Conservation (phyloP, 108 stramenopile species). For the Aurantiochytrium sp. region DNA sequence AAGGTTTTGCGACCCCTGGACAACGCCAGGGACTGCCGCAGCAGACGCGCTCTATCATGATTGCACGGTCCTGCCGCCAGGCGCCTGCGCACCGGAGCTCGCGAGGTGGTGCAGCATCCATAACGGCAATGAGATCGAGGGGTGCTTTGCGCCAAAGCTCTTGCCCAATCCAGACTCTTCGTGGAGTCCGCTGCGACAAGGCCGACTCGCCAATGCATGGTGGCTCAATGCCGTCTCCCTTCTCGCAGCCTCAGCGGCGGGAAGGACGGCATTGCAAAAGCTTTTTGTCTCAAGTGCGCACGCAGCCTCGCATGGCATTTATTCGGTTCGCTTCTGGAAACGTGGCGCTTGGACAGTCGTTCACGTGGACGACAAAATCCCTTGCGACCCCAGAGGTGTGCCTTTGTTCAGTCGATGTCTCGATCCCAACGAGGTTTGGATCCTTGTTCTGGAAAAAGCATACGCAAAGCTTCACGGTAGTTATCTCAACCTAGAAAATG, state of each 20-base stretch:
- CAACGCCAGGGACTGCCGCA: background rate
- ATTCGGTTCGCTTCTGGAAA: background rate
- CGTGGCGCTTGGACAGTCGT: background rate
- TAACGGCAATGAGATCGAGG: background rate
- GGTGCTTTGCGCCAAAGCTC: background rate
- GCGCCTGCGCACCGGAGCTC: background rate
- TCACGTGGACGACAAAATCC: background rate
- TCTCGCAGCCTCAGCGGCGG: background rate
- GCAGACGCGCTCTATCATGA: background rate
- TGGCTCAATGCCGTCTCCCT: background rate
- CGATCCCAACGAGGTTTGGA: conserved; percentile 24
- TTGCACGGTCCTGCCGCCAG: background rate
- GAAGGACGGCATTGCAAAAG: background rate
- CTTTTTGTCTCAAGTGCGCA: background rate
- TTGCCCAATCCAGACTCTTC: background rate
- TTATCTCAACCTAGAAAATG: background rate
- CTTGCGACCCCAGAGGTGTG: background rate
- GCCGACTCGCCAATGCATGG: conserved; percentile 3
- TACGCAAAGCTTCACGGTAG: conserved; percentile 30
- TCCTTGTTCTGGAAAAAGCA: conserved; percentile 26
- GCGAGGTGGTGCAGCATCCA: background rate
- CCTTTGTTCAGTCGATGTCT: background rate
- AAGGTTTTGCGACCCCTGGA: background rate
- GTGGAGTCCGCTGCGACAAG: background rate
- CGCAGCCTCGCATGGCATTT: background rate